These are phyloP conservation scores for Boletus holoroseus DNA, from an alignment of 1,284 basidiomycete species.

Conservation along the genomic window DNA sequence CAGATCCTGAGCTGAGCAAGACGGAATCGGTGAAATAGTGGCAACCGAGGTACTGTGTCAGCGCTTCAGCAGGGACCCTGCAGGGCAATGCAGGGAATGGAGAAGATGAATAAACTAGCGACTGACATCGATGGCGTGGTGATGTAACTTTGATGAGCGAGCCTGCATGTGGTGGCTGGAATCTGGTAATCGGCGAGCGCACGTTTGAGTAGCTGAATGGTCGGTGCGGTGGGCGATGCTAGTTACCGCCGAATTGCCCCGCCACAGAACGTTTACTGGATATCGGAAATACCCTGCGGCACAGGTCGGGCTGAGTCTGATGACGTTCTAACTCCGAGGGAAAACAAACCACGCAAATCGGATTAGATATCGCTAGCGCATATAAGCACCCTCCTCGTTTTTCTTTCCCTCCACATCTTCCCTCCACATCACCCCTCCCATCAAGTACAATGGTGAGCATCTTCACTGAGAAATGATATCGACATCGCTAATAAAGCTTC, in stretches of 20 bases:
- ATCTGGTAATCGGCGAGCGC: background rate
- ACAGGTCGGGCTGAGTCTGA: conserved; percentile 12
- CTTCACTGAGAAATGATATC: background rate
- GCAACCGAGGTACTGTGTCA: background rate
- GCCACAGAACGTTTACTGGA: background rate
- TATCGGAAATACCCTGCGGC: conserved; percentile 5
- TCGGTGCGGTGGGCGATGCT: conserved; percentile 9
- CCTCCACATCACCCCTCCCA: conserved; percentile 6
- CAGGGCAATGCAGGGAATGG: too few relatives aligned
- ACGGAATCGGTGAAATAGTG: background rate
- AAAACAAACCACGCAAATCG: conserved; percentile 16
- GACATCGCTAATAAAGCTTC: conserved; percentile 6
- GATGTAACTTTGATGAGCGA: background rate
- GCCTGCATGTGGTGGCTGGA: background rate
- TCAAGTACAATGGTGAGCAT: conserved; percentile 24
- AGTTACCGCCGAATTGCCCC: conserved; percentile 11
- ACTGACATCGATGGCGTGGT: background rate
- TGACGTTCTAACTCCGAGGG: conserved; percentile 30
- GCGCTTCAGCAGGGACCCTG: too few relatives aligned
- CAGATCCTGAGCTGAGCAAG: background rate
- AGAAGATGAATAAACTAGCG: background rate
- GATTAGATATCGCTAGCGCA: conserved; percentile 29
- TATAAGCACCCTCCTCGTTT: conserved; percentile 19
- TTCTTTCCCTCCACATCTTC: conserved; percentile 2
- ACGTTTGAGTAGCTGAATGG: conserved; percentile 1